These are phyloP conservation scores for Populus hybrid DNA, from an alignment of 441 rosid genomes.

Conservation along the genomic window DNA sequence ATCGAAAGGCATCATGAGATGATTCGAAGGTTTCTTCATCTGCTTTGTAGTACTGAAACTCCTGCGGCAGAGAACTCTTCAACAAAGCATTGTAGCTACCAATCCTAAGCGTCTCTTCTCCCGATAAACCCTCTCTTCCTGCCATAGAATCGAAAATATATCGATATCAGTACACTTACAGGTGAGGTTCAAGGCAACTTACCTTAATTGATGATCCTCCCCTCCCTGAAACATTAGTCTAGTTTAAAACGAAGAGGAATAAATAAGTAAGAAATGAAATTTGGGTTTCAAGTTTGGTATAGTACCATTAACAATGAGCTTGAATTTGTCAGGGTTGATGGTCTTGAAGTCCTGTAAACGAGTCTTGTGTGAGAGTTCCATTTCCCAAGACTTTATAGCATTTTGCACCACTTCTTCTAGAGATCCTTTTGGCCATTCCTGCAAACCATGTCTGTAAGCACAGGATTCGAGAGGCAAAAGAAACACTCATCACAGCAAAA, in stretches of 20 bases:
- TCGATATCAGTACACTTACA: neutral
- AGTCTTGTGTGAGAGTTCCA: constrained; percentile 74
- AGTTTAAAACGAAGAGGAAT: no score
- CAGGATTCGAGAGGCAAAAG: no score
- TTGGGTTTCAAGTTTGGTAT: neutral
- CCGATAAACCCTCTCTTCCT: constrained; percentile 68
- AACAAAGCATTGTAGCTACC: constrained; percentile 73
- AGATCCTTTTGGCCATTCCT: no score
- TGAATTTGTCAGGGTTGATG: constrained; percentile 62
- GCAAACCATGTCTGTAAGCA: no score
- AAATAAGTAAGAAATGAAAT: no score
- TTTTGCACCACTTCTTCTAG: no score
- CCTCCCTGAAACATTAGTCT: neutral
- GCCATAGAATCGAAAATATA: neutral
- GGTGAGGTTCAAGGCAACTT: neutral
- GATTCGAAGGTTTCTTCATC: constrained; percentile 72
- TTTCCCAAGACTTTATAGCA: no score
- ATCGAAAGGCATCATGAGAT: constrained; percentile 54
- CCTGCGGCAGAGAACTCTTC: constrained; percentile 55
- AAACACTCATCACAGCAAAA: no score
- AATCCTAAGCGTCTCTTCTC: constrained; percentile 51
- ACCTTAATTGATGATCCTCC: neutral
- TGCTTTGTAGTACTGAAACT: constrained; percentile 56
- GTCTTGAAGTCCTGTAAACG: constrained; percentile 63
- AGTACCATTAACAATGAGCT: constrained; percentile 69